Evolutionary conservation across 805 yeast species (phyloP).

Genomic region (Kazachstania psychrophila): DNA sequence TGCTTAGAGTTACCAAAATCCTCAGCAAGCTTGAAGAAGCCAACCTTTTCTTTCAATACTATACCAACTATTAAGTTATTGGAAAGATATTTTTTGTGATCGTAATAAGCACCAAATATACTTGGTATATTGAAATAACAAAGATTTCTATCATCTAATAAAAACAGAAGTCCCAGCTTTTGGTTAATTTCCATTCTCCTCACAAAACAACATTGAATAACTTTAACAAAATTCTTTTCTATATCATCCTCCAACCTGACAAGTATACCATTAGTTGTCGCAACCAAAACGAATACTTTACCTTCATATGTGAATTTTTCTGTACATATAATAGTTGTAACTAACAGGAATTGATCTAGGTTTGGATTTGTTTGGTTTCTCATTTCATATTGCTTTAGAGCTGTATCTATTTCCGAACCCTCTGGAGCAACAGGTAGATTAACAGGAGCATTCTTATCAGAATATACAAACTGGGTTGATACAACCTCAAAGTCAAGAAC

Average conservation of each 20-base stretch:
- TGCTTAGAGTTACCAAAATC: conserved; percentile 51
- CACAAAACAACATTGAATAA: conserved; percentile 37
- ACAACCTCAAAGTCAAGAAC: conserved; percentile 48
- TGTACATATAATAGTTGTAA: conserved; percentile 36
- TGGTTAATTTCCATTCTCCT: conserved; percentile 43
- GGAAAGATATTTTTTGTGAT: conserved; percentile 26
- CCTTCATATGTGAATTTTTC: conserved; percentile 39
- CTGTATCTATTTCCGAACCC: conserved; percentile 43
- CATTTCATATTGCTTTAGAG: conserved; percentile 28
- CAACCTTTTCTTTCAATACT: conserved; percentile 43
- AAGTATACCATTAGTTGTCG: conserved; percentile 56
- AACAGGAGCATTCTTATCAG: conserved; percentile 39
- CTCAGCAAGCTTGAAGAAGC: conserved; percentile 58
- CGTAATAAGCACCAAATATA: conserved; percentile 49
- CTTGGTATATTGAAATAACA: conserved; percentile 56
- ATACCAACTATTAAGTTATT: conserved; percentile 38
- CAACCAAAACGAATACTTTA: conserved; percentile 43
- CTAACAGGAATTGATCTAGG: conserved; percentile 10
- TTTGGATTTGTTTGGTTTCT: conserved; percentile 2
- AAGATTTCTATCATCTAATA: conserved; percentile 50
- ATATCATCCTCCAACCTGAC: conserved; percentile 26
- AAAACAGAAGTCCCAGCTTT: conserved; percentile 45
- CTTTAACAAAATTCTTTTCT: conserved; percentile 10
- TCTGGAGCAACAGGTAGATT: conserved; percentile 46
- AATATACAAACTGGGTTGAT: conserved; percentile 58